Evolutionary conservation across 495 filamentous ascomycete genomes (phyloP), one percentile per base, ranked within the genome.

Genomic region (Penicillium roqueforti): DNA sequence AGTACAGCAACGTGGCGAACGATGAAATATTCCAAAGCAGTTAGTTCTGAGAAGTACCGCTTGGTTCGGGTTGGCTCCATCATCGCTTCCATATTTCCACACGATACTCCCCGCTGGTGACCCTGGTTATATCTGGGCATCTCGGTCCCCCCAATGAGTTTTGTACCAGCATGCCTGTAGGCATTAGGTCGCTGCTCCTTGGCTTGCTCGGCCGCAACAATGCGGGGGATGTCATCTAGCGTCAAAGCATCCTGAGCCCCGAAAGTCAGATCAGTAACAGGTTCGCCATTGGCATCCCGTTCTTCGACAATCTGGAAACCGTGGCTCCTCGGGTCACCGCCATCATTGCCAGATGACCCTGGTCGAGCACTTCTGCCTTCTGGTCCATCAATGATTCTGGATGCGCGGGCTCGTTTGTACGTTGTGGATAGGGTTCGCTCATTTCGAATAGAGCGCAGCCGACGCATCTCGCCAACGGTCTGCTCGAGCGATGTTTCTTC

Each of bases 1-100:
- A 97, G 72, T 3, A 99, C 93, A 6, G 93, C 95, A 54, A 97
- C 87, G 63, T 97, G 91, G 29, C 93, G 84, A 49, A 99, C 87
- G 63, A 96, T 97, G 69, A 99, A 97, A 63, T 96, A 96, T 59
- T 99, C 93, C 53, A 99, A 72, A 5, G 91, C 91, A 19, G 95
- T 93, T 0, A 99, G 79, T 65, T 99, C 95, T 0, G 93, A 96
- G 67, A 99, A 99, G 67, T 95, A 99, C 56, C 83, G 85, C 66
- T 92, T 91, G 8, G 64, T 75, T 59, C 80, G 71, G 19, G 63
- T 67, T 9, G 58, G 59, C 32, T 68, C 73, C 10, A 62, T 48
- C 22, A 61, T 48, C 19, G 61, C 63, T 41, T 78, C 77, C 34
- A 83, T 73, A 36, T 84, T 83, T 19, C 80, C 84, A 51, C 80